These are phyloP conservation scores for Tulasnella sp. DNA, from an alignment of 768 basidiomycete species.

Conservation along the genomic window DNA sequence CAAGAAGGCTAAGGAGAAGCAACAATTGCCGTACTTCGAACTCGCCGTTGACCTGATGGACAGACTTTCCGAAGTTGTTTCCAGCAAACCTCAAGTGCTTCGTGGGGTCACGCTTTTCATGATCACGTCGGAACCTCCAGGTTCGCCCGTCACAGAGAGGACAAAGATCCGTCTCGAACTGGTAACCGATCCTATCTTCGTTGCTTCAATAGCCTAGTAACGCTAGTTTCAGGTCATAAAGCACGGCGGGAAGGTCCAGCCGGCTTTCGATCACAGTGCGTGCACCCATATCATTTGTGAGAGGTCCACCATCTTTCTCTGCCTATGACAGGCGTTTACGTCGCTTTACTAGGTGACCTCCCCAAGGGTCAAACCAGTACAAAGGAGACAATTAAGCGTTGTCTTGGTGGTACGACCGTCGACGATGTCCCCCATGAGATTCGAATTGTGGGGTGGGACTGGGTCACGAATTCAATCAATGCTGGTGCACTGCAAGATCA, in stretches of 20 bases:
- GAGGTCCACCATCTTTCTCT: background rate
- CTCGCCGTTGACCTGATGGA: slow-evolving; percentile 1
- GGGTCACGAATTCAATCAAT: slow-evolving; percentile 3
- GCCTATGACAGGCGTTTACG: background rate
- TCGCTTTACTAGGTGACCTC: background rate
- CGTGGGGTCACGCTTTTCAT: background rate
- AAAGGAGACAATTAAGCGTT: slow-evolving; percentile 4
- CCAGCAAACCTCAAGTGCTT: background rate
- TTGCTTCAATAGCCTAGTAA: background rate
- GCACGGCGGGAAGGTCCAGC: slow-evolving; percentile 3
- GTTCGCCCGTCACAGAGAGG: background rate
- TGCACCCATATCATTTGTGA: slow-evolving; percentile 5
- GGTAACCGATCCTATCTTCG: background rate
- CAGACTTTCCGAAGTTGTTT: background rate
- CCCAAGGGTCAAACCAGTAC: background rate
- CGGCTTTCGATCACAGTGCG: background rate
- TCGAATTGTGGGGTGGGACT: slow-evolving; percentile 4
- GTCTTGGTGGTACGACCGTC: background rate
- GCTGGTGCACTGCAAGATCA: background rate
- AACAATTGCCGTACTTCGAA: slow-evolving; percentile 4
- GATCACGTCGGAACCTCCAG: background rate
- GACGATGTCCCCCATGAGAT: slow-evolving; percentile 5
- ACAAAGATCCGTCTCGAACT: background rate
- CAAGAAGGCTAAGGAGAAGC: background rate
- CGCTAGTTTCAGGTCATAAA: slow-evolving; percentile 3